Evolutionary conservation across 768 basidiomycete species (phyloP).

Genomic region (Mycena filopes): DNA sequence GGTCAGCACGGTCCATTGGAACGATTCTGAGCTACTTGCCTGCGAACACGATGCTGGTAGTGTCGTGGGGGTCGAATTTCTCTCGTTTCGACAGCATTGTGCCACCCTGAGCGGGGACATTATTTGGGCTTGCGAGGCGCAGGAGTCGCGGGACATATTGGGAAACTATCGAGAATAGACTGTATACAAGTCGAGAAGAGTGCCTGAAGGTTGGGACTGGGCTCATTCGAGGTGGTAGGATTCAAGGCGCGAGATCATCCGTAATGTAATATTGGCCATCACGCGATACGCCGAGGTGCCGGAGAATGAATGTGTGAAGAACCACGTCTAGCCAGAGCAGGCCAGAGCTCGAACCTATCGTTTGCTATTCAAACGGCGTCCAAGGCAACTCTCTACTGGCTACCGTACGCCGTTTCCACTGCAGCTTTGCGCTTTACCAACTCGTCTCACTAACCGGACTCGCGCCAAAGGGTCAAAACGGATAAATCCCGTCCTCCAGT

Average conservation of each 20-base stretch:
- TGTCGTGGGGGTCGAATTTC: constrained; percentile 43
- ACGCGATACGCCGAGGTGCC: background rate
- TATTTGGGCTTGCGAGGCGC: constrained; percentile 34
- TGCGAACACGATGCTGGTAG: constrained; percentile 52
- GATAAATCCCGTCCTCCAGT: too few species aligned
- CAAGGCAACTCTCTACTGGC: too few species aligned
- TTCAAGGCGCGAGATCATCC: constrained; percentile 8
- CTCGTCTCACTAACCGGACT: too few species aligned
- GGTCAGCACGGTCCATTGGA: background rate
- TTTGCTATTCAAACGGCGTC: too few species aligned
- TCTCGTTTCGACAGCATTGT: constrained; percentile 39
- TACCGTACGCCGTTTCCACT: too few species aligned
- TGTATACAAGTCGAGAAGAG: constrained; percentile 57
- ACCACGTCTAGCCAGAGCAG: too few species aligned
- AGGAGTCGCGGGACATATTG: constrained; percentile 57
- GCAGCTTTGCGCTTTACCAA: too few species aligned
- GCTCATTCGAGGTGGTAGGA: constrained; percentile 48
- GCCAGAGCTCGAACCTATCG: too few species aligned
- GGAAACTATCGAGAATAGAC: constrained; percentile 53
- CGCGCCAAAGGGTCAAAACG: too few species aligned
- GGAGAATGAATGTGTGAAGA: too few species aligned
- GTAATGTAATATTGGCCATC: constrained; percentile 6
- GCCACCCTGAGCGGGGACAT: constrained; percentile 18
- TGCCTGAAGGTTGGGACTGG: constrained; percentile 45
- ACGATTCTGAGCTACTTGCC: constrained; percentile 1